Base-by-base conservation (phyloP, 176 grass and related monocot species). In the Aechmea fasciata region DNA sequence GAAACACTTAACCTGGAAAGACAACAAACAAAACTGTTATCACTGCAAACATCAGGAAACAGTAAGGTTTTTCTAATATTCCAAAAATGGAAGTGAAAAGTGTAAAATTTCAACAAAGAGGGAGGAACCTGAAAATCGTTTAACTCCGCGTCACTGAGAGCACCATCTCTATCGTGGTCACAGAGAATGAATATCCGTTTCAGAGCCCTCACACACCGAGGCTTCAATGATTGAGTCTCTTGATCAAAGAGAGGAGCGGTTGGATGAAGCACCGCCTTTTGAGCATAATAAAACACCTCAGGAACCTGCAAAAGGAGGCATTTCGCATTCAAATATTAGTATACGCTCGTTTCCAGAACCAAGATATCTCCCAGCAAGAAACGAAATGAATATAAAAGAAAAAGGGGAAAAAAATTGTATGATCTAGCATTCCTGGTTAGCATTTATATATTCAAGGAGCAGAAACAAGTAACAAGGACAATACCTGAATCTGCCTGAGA, bases 401-500 rank as follows among this genome's bases (percentile, higher is more conserved):
- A 41, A 41, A 41, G 33, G 33, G 7, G 7, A 41, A 41, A 41
- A 41, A 41, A 41, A 7, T 7, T 41, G 33, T 41, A 41, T 41
- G 3, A 41, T 41, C 33, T 41, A 41, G 3, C 33, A 41, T 41
- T 41, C 33, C 33, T 41, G 4, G 4, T 6, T 41, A 7, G 3
- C 33, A 41, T 41, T 7, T 41, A 41, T 41, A 41, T 41, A 7
- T 41, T 41, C 33, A 41, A 41, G 33, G 33, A 7, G 33, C 33
- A 41, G 5, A 41, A 57, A 5, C 15, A 55, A 59, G 14, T 14
- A 5, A 23, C 41, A 0, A 70, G 26, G 77, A 3, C 61, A 48
- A 65, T n/a, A 99, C 95, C 90, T 99, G 95, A 78, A 99, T 93
- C 85, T 99, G 90, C 66, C 94, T 80, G 62, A 99, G 90, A 13